These are phyloP conservation scores for Gonapodya sp. DNA, from an alignment of 192 early-diverging fungal species.

Conservation along the genomic window DNA sequence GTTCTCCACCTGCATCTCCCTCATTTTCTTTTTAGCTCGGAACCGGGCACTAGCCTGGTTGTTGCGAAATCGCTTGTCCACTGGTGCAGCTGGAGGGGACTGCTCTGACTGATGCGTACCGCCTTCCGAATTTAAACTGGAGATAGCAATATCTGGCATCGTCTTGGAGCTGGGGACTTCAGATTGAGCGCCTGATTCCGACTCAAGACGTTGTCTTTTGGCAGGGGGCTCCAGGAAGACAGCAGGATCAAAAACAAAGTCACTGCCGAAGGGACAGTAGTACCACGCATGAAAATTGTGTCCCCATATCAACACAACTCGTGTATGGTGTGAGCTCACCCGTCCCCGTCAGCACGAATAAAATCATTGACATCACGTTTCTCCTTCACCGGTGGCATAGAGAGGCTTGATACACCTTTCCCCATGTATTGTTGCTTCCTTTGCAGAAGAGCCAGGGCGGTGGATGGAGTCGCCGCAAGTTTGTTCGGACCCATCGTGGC, in stretches of 20 bases:
- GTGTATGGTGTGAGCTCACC: neutral
- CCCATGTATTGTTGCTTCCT: neutral
- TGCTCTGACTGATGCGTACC: too few relatives aligned
- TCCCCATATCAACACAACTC: neutral
- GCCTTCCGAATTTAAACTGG: too few relatives aligned
- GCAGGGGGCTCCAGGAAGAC: neutral
- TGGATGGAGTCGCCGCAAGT: constrained; percentile 2
- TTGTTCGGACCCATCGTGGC: constrained; percentile 2
- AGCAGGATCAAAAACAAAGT: neutral
- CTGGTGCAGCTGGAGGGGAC: too few relatives aligned
- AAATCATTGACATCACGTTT: neutral
- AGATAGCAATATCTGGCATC: too few relatives aligned
- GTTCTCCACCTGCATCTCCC: constrained; percentile 76
- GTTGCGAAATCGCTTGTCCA: constrained; percentile 89
- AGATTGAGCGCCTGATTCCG: neutral
- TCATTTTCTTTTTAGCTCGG: constrained; percentile 87
- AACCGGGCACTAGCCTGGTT: constrained; percentile 92
- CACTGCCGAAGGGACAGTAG: neutral
- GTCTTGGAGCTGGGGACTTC: neutral
- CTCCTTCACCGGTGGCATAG: neutral
- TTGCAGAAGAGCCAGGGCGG: neutral
- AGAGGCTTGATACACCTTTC: neutral
- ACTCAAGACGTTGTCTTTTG: neutral
- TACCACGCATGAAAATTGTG: neutral
- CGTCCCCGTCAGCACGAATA: neutral